Conservation (phyloP, 306 rosid species). For the Trifolium subterraneum region DNA sequence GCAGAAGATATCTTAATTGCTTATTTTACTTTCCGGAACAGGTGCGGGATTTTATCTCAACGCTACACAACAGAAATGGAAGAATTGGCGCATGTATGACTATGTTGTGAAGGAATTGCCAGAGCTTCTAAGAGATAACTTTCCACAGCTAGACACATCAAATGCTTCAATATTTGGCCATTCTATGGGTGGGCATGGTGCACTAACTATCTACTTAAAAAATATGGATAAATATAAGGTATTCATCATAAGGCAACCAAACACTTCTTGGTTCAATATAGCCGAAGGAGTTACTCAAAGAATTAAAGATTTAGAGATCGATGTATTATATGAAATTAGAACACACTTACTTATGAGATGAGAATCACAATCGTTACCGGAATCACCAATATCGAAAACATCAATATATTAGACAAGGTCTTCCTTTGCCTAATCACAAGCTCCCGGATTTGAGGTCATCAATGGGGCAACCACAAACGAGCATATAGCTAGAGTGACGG, state of each 20-base stretch:
- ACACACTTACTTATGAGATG: too few relatives aligned
- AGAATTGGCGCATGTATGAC: slow-evolving; percentile 97
- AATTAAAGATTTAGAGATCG: too few relatives aligned
- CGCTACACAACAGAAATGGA: slow-evolving; percentile 97
- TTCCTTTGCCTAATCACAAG: too few relatives aligned
- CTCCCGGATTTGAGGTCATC: too few relatives aligned
- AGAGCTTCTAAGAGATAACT: slow-evolving; percentile 68
- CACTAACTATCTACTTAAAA: slow-evolving; percentile 83
- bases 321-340: too few relatives aligned
- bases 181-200: slow-evolving; percentile 99
- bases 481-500: too few relatives aligned
- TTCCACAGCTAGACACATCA: slow-evolving; percentile 79
- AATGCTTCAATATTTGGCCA: slow-evolving; percentile 90
- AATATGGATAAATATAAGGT: slow-evolving; percentile 92
- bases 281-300: background rate
- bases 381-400: too few relatives aligned
- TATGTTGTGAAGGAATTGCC: slow-evolving; percentile 93
- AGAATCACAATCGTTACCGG: too few relatives aligned
- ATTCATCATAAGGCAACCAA: slow-evolving; percentile 26
- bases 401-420: too few relatives aligned
- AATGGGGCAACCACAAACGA: too few relatives aligned
- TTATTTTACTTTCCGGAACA: slow-evolving; percentile 42
- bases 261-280: slow-evolving; percentile 7
- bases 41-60: slow-evolving; percentile 98
- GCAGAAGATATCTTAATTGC: slow-evolving; percentile 29